Evolutionary conservation across 2,329 filamentous ascomycete species (phyloP), one percentile per base, ranked within the genome.

Genomic region (Penicillium hesseltinei): DNA sequence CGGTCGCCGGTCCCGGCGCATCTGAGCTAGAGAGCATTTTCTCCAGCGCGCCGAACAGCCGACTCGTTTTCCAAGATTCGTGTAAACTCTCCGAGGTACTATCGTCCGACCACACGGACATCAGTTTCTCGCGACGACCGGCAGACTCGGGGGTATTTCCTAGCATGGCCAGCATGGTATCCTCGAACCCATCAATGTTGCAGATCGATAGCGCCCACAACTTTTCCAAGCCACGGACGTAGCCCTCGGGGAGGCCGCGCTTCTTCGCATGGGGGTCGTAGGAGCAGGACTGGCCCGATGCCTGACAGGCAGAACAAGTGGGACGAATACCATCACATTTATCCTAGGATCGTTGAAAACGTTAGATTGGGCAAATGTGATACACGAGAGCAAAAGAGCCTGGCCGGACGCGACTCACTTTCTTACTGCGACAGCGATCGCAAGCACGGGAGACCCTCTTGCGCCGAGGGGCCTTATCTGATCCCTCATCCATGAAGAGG

Each of bases 391-490:
- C 21, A 50, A 54, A 47, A 35, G 17, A 11, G 9, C 15, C 19
- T 17, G 4, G 17, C 44, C 5, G 35, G 13, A 58, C 25, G 8
- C 23, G 35, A 65, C 64, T 56, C 46, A 72, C 71, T 63, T 77
- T 77, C 61, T 77, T 78, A 56, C 73, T 75, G 58, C 77, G 73
- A 69, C 77, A 79, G 44, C 76, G 72, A 59, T 77, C 73, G 61
- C 77, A 79, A 56, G 77, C 77, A 57, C 76, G 71, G 21, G 77
- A 78, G 43, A 79, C 76, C 66, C 77, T 75, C 68, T 78, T 77
- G 46, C 77, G 75, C 54, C 73, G 73, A 68, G 71, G 66, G 62
- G 65, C 69, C 67, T 71, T 74, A 62, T 74, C 71, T 25, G 70
- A 67, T 62, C 71, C 73, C 66, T 77, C 73, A 57, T 74, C 71